phyloP scores from a whole-genome alignment of 371 early-diverging fungal species.

The Choanephora cucurbitarum region DNA sequence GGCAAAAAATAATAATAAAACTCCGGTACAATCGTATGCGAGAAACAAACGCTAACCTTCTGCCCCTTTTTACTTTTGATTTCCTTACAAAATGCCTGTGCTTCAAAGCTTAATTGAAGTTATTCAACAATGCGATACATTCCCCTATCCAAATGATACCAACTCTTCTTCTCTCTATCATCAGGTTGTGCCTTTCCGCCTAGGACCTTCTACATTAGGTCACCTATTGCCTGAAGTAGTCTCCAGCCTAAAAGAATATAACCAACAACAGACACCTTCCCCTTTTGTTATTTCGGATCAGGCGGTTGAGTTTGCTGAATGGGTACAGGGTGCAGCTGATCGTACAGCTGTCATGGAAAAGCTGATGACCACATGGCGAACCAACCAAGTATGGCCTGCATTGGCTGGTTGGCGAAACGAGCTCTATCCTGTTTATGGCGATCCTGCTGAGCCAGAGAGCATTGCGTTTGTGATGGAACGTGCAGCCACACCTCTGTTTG shows the following conservation, averaged over 20 bases:
- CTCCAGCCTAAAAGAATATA: constrained; percentile 32
- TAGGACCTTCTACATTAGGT: constrained; percentile 40
- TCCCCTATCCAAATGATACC: constrained; percentile 32
- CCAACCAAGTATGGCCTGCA: constrained; percentile 27
- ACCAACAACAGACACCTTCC: constrained; percentile 2
- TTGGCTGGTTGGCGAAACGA: constrained; percentile 61
- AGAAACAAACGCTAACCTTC: too few species aligned
- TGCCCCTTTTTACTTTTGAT: too few species aligned
- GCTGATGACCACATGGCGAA: constrained; percentile 48
- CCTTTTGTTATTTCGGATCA: constrained; percentile 38
- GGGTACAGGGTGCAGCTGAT: constrained; percentile 37
- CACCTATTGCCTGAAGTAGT: constrained; percentile 37
- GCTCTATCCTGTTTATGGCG: constrained; percentile 78
- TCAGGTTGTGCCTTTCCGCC: constrained; percentile 27
- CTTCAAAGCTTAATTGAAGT: constrained; percentile 22
- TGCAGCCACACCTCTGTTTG: constrained; percentile 77
- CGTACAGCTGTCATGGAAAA: constrained; percentile 38
- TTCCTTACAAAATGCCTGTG: too few species aligned
- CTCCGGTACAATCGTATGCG: too few species aligned
- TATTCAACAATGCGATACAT: constrained; percentile 46
- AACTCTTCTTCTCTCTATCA: constrained; percentile 4
- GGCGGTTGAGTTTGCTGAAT: constrained; percentile 24
- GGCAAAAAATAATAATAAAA: too few species aligned
- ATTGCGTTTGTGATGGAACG: constrained; percentile 80
- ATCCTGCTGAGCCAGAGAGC: constrained; percentile 29